Evolutionary conservation across 2,329 filamentous ascomycete genomes (phyloP), one percentile per base, ranked within the genome.

Genomic region (Lachnellula cervina): DNA sequence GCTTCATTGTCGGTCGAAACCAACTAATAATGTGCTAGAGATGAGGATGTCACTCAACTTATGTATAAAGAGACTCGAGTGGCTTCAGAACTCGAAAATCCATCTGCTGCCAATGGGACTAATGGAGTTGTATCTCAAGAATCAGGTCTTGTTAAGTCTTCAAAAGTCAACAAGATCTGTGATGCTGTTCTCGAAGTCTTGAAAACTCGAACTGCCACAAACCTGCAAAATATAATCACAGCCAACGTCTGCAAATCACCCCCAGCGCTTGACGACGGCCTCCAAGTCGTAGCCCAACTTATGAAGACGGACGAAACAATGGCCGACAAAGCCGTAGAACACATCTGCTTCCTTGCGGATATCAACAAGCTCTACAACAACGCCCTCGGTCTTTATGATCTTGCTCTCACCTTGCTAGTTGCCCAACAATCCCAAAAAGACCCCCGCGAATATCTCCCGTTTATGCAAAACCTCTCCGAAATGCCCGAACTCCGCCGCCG

Each of bases 371-470:
- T 99, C 0, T 99, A 96, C 66, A 90, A 97, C 59, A 86, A 92
- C 58, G 89, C 94, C 0, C 78, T 99, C 2, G 92, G 92, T 1
- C 77, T 97, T 2, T 99, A 99, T 69, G 86, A 97, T 66, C 81
- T 99, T 2, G 90, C 96, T 11, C 82, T 99, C 7, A 87, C 93
- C 3, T 78, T 99, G 11, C 78, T 97, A 5, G 89, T 99, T 13
- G 94, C 94, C 0, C 94, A 99, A 68, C 92, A 97, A 69, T 94
- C 92, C 0, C 94, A 99, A 72, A 90, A 93, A 69, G 94, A 99
- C 65, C 94, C 94, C 1, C 80, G 91, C 63, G 94, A 99, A 71
- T 99, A 99, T 65, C 81, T 97, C 7, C 94, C 94, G 4, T 97
- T 97, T 68, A 83, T 99, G 50, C 92, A 96, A 68, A 86, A 86